Evolutionary conservation across 1,284 basidiomycete genomes (phyloP).

Genomic region (Sanguinoderma infundibulare): DNA sequence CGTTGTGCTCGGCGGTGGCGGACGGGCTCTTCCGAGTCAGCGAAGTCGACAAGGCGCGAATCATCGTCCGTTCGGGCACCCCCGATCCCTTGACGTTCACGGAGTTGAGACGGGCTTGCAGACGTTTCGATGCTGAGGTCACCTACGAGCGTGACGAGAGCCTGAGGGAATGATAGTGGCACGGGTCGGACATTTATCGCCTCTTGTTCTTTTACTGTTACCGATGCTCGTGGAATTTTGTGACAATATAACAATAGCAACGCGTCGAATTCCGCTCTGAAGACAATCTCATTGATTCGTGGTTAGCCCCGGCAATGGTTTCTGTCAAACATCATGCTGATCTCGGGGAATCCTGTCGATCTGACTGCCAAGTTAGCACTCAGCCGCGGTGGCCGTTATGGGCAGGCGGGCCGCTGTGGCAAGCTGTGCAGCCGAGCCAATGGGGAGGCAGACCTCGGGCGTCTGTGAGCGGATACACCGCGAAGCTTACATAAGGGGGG

Average conservation of each 20-base stretch:
- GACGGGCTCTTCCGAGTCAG: constrained; percentile 18
- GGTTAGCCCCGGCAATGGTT: too few species aligned
- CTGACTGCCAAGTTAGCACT: too few species aligned
- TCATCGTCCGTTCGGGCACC: constrained; percentile 22
- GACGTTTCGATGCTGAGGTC: constrained; percentile 14
- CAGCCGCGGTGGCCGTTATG: too few species aligned
- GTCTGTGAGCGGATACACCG: neutral
- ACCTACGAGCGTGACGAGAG: constrained; percentile 17
- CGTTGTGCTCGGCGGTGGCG: constrained; percentile 19
- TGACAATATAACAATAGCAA: too few species aligned
- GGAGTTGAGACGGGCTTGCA: constrained; percentile 17
- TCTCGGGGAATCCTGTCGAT: too few species aligned
- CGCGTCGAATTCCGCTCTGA: too few species aligned
- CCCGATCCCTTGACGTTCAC: constrained; percentile 20
- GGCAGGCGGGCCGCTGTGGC: neutral
- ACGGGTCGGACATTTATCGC: neutral
- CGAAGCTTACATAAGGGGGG: constrained; percentile 19
- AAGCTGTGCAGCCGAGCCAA: constrained; percentile 15
- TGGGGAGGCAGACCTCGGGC: constrained; percentile 10
- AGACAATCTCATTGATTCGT: too few species aligned
- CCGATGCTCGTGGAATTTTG: too few species aligned
- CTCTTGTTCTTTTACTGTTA: too few species aligned
- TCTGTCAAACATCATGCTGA: too few species aligned
- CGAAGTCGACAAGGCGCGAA: neutral
- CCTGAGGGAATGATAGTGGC: neutral